Conservation (phyloP, 192 early-diverging fungal genomes). For the Spizellomyces sp. region DNA sequence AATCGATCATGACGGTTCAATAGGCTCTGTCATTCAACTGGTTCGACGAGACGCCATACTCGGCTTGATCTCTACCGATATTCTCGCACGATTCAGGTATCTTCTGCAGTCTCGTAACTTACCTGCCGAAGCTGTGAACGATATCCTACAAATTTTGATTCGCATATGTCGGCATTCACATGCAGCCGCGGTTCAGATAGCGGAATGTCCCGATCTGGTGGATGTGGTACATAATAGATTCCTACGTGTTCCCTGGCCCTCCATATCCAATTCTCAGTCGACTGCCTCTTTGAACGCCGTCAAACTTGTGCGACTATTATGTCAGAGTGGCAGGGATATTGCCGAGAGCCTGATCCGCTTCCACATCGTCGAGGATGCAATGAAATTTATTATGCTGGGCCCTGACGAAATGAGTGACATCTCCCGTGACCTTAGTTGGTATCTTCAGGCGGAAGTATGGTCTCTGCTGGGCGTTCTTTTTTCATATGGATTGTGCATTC, state of each 20-base stretch:
- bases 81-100: conserved; percentile 60
- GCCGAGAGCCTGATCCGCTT: conserved; percentile 18
- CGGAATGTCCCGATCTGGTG: conserved; percentile 50
- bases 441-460: conserved; percentile 25
- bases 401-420: not conserved
- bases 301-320: conserved; percentile 25
- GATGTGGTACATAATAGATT: conserved; percentile 31
- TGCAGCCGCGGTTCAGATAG: conserved; percentile 45
- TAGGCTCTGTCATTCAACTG: conserved; percentile 39
- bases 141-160: conserved; percentile 52
- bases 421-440: not conserved
- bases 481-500: conserved; percentile 20
- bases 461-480: conserved; percentile 14
- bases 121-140: conserved; percentile 35
- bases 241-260: not conserved
- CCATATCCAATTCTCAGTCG: not conserved
- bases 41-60: conserved; percentile 52
- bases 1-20: conserved; percentile 46
- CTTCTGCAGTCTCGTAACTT: conserved; percentile 48
- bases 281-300: not conserved
- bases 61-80: conserved; percentile 65
- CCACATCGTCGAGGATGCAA: conserved; percentile 22
- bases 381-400: conserved; percentile 7
- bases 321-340: conserved; percentile 30
- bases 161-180: conserved; percentile 48